Conservation (phyloP, 2,329 filamentous ascomycete genomes). For the Pseudogymnoascus sp. region DNA sequence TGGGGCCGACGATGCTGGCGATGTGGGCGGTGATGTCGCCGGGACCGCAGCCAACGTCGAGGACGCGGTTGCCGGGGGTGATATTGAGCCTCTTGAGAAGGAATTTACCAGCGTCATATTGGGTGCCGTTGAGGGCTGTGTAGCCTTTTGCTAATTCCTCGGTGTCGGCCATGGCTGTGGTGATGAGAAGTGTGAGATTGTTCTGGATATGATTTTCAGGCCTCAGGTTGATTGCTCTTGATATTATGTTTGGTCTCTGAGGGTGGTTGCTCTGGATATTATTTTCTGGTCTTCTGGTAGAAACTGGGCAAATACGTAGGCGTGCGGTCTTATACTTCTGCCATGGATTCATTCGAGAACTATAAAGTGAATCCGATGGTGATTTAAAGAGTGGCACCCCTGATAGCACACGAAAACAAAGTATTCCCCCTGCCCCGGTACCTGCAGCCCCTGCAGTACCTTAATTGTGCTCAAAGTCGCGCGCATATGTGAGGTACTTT, state of each 20-base stretch:
- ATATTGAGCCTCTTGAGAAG: conserved; percentile 22
- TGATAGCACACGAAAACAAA: not conserved
- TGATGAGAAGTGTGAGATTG: not conserved
- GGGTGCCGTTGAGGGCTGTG: conserved; percentile 21
- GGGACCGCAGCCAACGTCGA: conserved; percentile 31
- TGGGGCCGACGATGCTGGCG: conserved; percentile 20
- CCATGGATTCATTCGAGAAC: not conserved
- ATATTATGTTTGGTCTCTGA: not conserved
- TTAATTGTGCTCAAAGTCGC: conserved; percentile 7
- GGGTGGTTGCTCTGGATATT: not conserved
- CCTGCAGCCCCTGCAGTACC: not conserved
- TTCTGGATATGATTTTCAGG: not conserved
- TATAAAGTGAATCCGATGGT: not conserved
- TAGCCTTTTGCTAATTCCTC: conserved; percentile 25
- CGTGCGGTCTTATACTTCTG: not conserved
- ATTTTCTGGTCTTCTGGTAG: not conserved
- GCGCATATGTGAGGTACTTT: conserved; percentile 1
- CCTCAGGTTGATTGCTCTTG: not conserved
- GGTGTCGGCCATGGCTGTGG: conserved; percentile 18
- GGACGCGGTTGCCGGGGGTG: conserved; percentile 19
- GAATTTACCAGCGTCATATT: conserved; percentile 22
- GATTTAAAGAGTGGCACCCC: not conserved
- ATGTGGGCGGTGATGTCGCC: conserved; percentile 26
- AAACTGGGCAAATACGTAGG: not conserved
- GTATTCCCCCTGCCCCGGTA: not conserved